Percentiles rank a stretch among this genome's conserved stretches.
Evolutionary conservation across 2,329 filamentous ascomycete species (phyloP).

Genomic region (Aciculosporium take): DNA sequence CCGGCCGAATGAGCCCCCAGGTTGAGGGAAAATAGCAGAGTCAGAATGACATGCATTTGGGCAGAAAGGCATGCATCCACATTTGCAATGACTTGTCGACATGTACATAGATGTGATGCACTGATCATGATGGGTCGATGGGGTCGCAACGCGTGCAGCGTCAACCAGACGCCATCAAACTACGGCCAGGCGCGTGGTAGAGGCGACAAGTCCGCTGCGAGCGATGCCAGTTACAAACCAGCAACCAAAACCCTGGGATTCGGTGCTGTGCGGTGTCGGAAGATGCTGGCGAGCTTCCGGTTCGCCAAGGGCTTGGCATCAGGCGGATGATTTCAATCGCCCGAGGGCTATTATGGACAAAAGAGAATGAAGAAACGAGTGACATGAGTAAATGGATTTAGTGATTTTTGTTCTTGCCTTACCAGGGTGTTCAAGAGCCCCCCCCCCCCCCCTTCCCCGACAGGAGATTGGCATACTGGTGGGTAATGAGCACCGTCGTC

Average conservation of each 20-base stretch:
- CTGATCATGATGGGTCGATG: background rate
- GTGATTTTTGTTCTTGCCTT: too few species aligned
- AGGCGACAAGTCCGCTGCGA: background rate
- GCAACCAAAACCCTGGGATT: conserved; percentile 20
- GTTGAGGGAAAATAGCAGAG: background rate
- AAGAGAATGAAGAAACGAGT: too few species aligned
- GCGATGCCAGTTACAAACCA: background rate
- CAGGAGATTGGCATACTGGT: background rate
- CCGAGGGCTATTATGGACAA: too few species aligned
- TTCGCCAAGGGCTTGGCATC: background rate
- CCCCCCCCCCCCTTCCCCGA: too few species aligned
- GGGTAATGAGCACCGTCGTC: background rate
- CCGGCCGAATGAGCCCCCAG: background rate
- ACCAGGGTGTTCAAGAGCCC: too few species aligned
- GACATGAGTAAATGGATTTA: too few species aligned
- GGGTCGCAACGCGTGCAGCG: background rate
- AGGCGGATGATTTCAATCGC: background rate
- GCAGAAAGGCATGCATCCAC: background rate
- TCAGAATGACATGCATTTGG: conserved; percentile 3
- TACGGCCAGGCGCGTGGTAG: conserved; percentile 2
- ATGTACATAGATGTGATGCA: background rate
- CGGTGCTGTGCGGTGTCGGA: conserved; percentile 24
- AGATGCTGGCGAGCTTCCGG: too few species aligned
- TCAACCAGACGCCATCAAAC: too few species aligned
- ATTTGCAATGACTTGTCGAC: background rate